These are phyloP conservation scores for Polychytrium aggregatum DNA, from an alignment of 192 early-diverging fungal species.

Conservation along the genomic window DNA sequence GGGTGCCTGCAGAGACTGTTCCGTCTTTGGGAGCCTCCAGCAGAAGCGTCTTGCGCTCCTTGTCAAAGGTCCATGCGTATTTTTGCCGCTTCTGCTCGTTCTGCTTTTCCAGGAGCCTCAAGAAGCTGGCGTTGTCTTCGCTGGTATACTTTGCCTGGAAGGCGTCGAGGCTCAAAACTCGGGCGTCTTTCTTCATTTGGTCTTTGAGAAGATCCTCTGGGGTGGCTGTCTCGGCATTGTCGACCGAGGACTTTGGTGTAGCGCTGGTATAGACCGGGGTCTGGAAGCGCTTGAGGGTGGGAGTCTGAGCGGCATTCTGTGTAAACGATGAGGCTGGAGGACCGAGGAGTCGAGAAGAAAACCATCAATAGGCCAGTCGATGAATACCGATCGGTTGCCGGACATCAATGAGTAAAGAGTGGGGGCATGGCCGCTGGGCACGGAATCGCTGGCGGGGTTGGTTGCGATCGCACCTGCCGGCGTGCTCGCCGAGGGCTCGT, in stretches of 20 bases:
- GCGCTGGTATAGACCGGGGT: too few relatives aligned
- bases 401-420: too few relatives aligned
- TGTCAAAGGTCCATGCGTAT: conserved; percentile 57
- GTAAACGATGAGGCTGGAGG: too few relatives aligned
- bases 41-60: conserved; percentile 33
- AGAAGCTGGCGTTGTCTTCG: conserved; percentile 77
- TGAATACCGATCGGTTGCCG: too few relatives aligned
- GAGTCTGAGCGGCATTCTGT: too few relatives aligned
- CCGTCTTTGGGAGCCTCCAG: background rate
- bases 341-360: too few relatives aligned
- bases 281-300: background rate
- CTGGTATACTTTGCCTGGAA: conserved; percentile 65
- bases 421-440: too few relatives aligned
- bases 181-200: conserved; percentile 18
- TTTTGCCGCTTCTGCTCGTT: conserved; percentile 45
- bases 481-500: background rate
- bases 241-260: too few relatives aligned
- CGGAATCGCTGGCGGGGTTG: too few relatives aligned
- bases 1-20: too few relatives aligned
- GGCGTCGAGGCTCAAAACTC: conserved; percentile 57
- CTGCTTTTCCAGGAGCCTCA: conserved; percentile 43
- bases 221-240: too few relatives aligned
- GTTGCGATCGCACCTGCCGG: background rate
- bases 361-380: too few relatives aligned
- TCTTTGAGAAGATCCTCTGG: conserved; percentile 1